Base-by-base conservation (phyloP, 2,329 filamentous ascomycete genomes). In the Chalara sp. region DNA sequence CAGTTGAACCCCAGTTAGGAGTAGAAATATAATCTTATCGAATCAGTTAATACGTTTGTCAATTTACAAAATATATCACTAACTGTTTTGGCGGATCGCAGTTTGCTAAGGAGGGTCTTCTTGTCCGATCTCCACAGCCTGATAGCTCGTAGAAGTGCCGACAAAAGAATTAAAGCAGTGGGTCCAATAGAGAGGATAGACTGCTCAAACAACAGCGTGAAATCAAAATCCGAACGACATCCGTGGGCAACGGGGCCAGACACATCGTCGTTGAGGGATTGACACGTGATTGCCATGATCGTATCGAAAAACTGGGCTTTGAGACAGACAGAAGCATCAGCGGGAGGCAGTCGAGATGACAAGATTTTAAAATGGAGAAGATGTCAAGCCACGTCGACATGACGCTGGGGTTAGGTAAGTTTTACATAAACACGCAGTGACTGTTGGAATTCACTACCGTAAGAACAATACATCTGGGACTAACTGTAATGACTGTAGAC, bases 141-240 rank as follows among this genome's bases (percentile, higher is more conserved):
- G 35, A 39, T 13, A 11, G 13, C 10, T 39, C 35, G 35, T 39
- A 39, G 35, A 39, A 13, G 35, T 39, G 13, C 44, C 8, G 32
- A 46, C 31, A 46, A 30, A 30, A 46, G 44, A 46, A 46, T 4
- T 13, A 32, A 31, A 30, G 28, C 44, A 4, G 44, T 30, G 30
- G 44, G 44, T 8, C 44, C 44, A 32, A 46, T 32, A 30, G 4
- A 29, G 8, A 46, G 28, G 21, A 46, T 46, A 46, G 44, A 29
- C 21, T 46, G 21, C 44, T 46, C 44, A 5, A 46, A 46, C 8
- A 46, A 30, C 6, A 46, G 44, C 13, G 44, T 46, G 44, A 46
- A 46, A 30, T 46, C 44, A 31, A 46, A 46, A 46, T 46, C 32
- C 8, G 44, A 46, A 31, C 44, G 5, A 46, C 44, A 46, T 31